These are phyloP conservation scores for Teratosphaeria zuluensis DNA, from an alignment of 2,329 filamentous ascomycete species.

Conservation along the genomic window DNA sequence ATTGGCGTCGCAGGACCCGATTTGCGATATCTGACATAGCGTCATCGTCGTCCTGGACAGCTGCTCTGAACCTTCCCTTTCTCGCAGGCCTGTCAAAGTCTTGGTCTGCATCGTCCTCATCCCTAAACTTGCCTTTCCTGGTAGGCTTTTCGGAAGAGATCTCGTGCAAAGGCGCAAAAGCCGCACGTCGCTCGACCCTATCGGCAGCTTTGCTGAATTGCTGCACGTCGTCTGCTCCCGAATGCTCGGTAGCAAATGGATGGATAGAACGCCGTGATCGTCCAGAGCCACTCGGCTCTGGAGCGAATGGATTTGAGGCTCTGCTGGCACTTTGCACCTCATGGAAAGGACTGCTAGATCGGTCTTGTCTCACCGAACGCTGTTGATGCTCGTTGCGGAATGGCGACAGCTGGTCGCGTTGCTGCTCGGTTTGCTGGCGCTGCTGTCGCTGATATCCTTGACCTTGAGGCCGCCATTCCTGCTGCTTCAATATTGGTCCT, in stretches of 20 bases:
- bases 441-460: background rate
- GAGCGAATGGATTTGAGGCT: background rate
- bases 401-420: background rate
- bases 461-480: conserved; percentile 5
- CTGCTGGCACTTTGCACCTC: background rate
- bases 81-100: background rate
- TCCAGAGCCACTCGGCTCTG: background rate
- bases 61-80: background rate
- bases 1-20: background rate
- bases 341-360: background rate
- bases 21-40: background rate
- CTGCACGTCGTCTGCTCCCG: background rate
- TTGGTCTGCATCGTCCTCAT: background rate
- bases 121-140: background rate
- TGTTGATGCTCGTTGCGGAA: background rate
- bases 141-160: background rate
- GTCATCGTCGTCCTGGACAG: background rate
- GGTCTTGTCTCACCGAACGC: background rate
- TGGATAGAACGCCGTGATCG: background rate
- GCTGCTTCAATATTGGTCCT: background rate
- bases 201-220: background rate
- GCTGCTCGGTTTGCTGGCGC: background rate
- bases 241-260: background rate
- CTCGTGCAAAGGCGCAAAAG: conserved; percentile 5
- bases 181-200: background rate